Conservation (phyloP, 192 early-diverging fungal species). For the Spizellomyces punctatus region DNA sequence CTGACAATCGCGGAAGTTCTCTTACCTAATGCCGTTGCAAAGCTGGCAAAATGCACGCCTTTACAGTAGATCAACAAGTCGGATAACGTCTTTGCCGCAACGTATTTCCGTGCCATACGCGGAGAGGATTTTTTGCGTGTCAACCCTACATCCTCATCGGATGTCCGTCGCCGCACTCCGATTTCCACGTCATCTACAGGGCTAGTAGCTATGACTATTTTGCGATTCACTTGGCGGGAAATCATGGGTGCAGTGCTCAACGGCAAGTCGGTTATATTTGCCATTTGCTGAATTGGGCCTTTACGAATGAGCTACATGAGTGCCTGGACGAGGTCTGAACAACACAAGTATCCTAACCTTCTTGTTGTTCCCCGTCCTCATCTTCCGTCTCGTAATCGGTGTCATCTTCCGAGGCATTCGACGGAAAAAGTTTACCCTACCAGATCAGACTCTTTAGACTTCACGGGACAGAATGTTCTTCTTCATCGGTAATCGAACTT, state of each 20-base stretch:
- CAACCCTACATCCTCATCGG: constrained; percentile 20
- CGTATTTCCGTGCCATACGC: constrained; percentile 25
- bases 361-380: constrained; percentile 18
- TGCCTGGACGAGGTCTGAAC: no score
- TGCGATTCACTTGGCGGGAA: constrained; percentile 1
- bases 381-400: constrained; percentile 41
- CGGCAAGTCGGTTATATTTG: constrained; percentile 2
- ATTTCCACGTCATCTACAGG: neutral
- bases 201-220: neutral
- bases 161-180: neutral
- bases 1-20: neutral
- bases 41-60: constrained; percentile 29
- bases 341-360: neutral
- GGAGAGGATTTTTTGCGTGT: constrained; percentile 21
- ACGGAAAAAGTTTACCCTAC: constrained; percentile 30
- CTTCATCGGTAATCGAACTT: neutral
- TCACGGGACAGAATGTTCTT: neutral
- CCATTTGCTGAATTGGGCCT: neutral
- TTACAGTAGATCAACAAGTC: constrained; percentile 50
- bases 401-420: constrained; percentile 25
- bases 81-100: constrained; percentile 38
- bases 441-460: neutral
- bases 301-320: no score
- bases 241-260: neutral
- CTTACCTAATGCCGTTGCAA: constrained; percentile 51